These are phyloP conservation scores for Xylariaceae sp. DNA, from an alignment of 2,329 filamentous ascomycete genomes.

Conservation along the genomic window DNA sequence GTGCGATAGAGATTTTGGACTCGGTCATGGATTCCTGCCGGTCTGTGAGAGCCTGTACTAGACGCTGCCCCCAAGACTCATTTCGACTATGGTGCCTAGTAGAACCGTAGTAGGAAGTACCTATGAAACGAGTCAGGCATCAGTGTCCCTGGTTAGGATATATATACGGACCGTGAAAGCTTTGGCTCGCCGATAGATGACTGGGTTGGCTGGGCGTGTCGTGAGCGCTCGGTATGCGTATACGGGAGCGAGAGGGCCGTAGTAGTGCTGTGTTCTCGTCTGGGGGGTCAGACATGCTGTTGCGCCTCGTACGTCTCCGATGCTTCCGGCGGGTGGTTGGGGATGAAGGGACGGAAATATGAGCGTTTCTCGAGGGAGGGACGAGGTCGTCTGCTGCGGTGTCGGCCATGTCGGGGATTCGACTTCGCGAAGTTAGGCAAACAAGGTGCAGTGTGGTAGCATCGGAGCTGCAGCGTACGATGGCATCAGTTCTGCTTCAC, in stretches of 20 bases:
- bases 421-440: not conserved
- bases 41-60: conserved; percentile 67
- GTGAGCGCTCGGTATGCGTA: conserved; percentile 49
- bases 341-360: conserved; percentile 32
- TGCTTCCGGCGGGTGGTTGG: conserved; percentile 34
- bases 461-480: not conserved
- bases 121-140: conserved; percentile 24
- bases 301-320: conserved; percentile 34
- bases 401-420: conserved; percentile 29
- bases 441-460: not conserved
- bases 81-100: conserved; percentile 62
- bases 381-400: conserved; percentile 24
- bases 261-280: conserved; percentile 56
- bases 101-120: conserved; percentile 33
- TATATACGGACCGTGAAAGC: conserved; percentile 53
- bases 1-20: conserved; percentile 69
- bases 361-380: conserved; percentile 27
- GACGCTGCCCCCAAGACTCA: conserved; percentile 65
- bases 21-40: conserved; percentile 65
- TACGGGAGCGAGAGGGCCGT: conserved; percentile 48
- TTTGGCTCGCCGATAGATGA: conserved; percentile 50
- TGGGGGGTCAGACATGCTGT: conserved; percentile 37
- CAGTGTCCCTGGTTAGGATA: too few relatives aligned
- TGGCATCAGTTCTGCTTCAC: too few relatives aligned
- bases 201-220: conserved; percentile 35